Evolutionary conservation across 2,329 filamentous ascomycete species (phyloP), one percentile per base, ranked within the genome.

Genomic region (Laburnicola sp.): DNA sequence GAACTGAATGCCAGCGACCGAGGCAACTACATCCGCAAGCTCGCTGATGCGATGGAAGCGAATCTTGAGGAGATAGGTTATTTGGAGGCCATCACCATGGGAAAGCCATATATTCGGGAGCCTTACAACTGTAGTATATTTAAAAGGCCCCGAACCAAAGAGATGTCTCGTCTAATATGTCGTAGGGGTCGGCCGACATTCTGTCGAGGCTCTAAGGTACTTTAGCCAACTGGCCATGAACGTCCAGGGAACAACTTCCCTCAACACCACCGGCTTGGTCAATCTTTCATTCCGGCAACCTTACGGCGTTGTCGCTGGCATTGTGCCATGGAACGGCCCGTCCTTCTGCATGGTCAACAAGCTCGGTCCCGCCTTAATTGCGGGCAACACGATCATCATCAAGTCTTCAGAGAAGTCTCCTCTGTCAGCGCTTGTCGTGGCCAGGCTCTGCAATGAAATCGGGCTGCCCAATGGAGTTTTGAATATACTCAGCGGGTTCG

Each of bases 51-150:
- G 38, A 80, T 86, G 58, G 81, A 96, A 58, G 87, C 89, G 48
- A 82, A 89, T 21, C 85, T 96, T 50, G 91, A 96, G 80, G 86
- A 89, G 36, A 82, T 95, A 48, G 91, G 94, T 80, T 91, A 95
- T 69, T 91, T 88, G 74, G 93, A 93, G 82, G 85, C 87, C 56
- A 83, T 91, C 72, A 80, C 70, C 67, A 84, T 90, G 74, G 91
- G 91, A 74, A 90, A 91, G 80, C 90, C 90, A 16, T 16, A 16
- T 16, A 16, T 16, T 16, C 16, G 16, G 16, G 16, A 16, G 16
- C 16, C 16, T 16, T 16, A 16, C 16, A 16, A 16, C 16, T 16
- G 16, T 16, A 16, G 16, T 16, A 16, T 16, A 16, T 16, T 16
- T 16, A 16, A 16, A 16, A 16, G 16, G 16, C 16, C 16, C 16